Evolutionary conservation across 345 rosid genomes (phyloP).

Genomic region (Leavenworthia alabamica): DNA sequence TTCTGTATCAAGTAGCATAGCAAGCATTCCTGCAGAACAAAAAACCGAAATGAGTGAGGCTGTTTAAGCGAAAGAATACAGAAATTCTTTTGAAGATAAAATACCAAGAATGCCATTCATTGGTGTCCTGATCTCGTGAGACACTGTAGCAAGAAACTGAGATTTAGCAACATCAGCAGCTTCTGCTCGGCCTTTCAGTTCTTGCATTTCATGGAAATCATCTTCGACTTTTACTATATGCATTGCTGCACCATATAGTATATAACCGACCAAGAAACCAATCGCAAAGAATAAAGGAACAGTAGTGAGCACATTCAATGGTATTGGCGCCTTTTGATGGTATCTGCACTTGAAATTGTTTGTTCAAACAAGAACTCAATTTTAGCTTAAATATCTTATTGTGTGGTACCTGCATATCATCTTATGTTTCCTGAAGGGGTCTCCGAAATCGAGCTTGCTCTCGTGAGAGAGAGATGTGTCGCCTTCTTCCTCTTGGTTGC

Average conservation of each 20-base stretch:
- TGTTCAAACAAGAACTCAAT: not conserved
- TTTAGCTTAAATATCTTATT: not conserved
- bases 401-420: conserved; percentile 79
- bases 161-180: conserved; percentile 99
- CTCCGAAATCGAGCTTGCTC: conserved; percentile 91
- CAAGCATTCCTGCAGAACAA: conserved; percentile 71
- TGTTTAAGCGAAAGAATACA: not conserved
- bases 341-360: conserved; percentile 46
- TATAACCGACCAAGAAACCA: conserved; percentile 73
- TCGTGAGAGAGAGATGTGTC: conserved; percentile 66
- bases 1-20: conserved; percentile 82
- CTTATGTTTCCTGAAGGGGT: conserved; percentile 84
- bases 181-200: conserved; percentile 78
- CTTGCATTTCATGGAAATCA: conserved; percentile 77
- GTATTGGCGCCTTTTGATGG: conserved; percentile 70
- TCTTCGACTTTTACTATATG: conserved; percentile 93
- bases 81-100: not conserved
- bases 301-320: conserved; percentile 69
- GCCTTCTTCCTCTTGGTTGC: conserved; percentile 71
- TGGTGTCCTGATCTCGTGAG: conserved; percentile 97
- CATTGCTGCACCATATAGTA: conserved; percentile 61
- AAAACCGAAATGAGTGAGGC: not conserved
- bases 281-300: conserved; percentile 63
- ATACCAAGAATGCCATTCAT: conserved; percentile 98
- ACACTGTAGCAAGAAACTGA: conserved; percentile 96